Conservation (phyloP, 2,329 filamentous ascomycete genomes). For the Ceratocystis papillata region DNA sequence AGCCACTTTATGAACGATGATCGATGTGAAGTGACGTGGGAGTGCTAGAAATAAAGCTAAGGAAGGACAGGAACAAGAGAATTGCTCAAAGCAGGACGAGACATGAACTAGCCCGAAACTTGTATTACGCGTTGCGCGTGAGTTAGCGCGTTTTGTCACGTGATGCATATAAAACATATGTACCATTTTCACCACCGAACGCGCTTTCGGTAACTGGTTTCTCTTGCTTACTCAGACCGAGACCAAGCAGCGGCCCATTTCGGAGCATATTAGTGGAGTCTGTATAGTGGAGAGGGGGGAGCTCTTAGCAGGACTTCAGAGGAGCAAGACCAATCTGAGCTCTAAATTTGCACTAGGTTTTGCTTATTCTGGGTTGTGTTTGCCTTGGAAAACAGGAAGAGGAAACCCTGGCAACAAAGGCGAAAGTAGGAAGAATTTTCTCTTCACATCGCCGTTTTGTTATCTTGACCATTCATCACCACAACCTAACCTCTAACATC, state of each 20-base stretch:
- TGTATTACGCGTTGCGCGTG: too few relatives aligned
- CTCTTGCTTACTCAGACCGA: slow-evolving; percentile 4
- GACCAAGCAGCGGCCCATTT: neutral
- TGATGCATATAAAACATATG: neutral
- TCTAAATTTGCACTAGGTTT: neutral
- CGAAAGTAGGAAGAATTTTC: slow-evolving; percentile 13
- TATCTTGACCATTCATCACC: slow-evolving; percentile 2
- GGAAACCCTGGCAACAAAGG: slow-evolving; percentile 11
- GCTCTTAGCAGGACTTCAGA: neutral
- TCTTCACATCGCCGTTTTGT: neutral
- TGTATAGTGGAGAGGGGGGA: neutral
- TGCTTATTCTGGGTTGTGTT: neutral
- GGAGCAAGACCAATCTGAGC: too few relatives aligned
- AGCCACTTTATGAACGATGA: neutral
- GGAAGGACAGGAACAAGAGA: neutral
- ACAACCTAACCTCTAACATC: neutral
- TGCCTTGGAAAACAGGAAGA: slow-evolving; percentile 10
- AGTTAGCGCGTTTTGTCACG: neutral
- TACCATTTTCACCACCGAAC: too few relatives aligned
- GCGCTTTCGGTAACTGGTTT: neutral
- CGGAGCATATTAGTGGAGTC: neutral
- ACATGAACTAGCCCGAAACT: neutral
- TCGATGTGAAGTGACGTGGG: neutral
- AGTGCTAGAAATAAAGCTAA: neutral
- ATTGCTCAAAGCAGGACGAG: neutral